Evolutionary conservation across 208 protist species (phyloP).

Genomic region (Borovskyia barvae): DNA sequence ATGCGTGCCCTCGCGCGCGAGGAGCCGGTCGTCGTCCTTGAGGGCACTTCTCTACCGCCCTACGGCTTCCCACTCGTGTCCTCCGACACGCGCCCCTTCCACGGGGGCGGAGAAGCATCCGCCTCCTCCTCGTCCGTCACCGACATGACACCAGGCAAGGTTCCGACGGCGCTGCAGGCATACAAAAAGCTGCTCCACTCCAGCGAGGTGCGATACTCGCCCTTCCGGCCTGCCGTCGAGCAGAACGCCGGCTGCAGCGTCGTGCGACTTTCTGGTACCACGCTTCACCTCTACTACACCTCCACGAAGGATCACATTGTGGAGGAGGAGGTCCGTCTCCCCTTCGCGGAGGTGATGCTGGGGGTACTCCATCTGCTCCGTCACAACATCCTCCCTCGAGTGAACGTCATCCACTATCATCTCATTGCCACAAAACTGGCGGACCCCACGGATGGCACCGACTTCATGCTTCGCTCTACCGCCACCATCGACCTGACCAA

Average conservation of each 20-base stretch:
- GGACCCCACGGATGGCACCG: constrained; percentile 9
- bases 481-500: constrained; percentile 71
- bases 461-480: constrained; percentile 28
- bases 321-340: constrained; percentile 74
- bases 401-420: constrained; percentile 85
- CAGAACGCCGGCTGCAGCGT: constrained; percentile 73
- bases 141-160: constrained; percentile 55
- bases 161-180: constrained; percentile 48
- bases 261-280: constrained; percentile 59
- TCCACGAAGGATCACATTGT: constrained; percentile 59
- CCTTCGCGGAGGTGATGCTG: constrained; percentile 80
- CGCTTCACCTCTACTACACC: constrained; percentile 86
- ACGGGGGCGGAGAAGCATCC: neutral
- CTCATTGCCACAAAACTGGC: constrained; percentile 67
- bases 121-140: constrained; percentile 32
- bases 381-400: constrained; percentile 51
- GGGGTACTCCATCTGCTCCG: constrained; percentile 66
- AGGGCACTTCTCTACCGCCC: constrained; percentile 28
- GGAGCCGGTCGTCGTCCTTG: constrained; percentile 38
- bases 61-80: constrained; percentile 83
- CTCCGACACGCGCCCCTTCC: constrained; percentile 65
- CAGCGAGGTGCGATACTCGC: constrained; percentile 45
- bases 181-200: constrained; percentile 64
- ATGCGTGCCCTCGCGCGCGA: constrained; percentile 76
- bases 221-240: constrained; percentile 67